These are phyloP conservation scores for Lipomyces spencermartinsiae DNA, from an alignment of 805 yeast species.

Conservation along the genomic window DNA sequence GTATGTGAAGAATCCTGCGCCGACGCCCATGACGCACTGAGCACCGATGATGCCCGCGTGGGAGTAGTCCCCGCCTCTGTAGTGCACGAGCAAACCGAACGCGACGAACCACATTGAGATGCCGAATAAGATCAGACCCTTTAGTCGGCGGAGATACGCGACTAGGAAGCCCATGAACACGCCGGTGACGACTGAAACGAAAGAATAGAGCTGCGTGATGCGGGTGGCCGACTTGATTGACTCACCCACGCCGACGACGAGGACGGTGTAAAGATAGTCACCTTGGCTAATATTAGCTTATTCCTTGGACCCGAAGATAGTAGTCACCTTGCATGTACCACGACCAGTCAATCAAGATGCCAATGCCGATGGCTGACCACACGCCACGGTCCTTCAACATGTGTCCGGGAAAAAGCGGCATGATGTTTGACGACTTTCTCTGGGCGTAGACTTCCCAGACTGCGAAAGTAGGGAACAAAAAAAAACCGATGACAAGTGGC, in stretches of 20 bases:
- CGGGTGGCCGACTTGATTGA: conserved; percentile 68
- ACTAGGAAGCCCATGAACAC: conserved; percentile 63
- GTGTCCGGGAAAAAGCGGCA: conserved; percentile 66
- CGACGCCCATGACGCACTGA: conserved; percentile 68
- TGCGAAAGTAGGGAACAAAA: conserved; percentile 62
- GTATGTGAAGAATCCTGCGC: conserved; percentile 75
- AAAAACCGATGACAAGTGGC: conserved; percentile 72
- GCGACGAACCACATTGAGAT: conserved; percentile 62
- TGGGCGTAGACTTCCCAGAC: conserved; percentile 67
- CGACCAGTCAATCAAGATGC: conserved; percentile 63
- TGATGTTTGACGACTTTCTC: conserved; percentile 42
- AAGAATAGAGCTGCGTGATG: conserved; percentile 66
- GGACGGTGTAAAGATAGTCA: conserved; percentile 70
- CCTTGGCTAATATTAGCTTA: too few relatives aligned
- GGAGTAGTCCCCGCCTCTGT: conserved; percentile 59
- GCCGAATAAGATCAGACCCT: conserved; percentile 67
- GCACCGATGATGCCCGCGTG: conserved; percentile 68
- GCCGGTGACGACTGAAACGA: conserved; percentile 68
- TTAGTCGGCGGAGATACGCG: conserved; percentile 56
- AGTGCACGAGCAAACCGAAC: conserved; percentile 64
- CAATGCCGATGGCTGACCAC: conserved; percentile 70
- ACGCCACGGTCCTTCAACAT: conserved; percentile 72
- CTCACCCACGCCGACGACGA: conserved; percentile 68
- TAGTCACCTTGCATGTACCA: conserved; percentile 75
- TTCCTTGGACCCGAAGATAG: too few relatives aligned